Percentiles rank a stretch among this genome's conserved stretches.
Evolutionary conservation across 768 basidiomycete species (phyloP).

Genomic region (Tricholoma matsutake): DNA sequence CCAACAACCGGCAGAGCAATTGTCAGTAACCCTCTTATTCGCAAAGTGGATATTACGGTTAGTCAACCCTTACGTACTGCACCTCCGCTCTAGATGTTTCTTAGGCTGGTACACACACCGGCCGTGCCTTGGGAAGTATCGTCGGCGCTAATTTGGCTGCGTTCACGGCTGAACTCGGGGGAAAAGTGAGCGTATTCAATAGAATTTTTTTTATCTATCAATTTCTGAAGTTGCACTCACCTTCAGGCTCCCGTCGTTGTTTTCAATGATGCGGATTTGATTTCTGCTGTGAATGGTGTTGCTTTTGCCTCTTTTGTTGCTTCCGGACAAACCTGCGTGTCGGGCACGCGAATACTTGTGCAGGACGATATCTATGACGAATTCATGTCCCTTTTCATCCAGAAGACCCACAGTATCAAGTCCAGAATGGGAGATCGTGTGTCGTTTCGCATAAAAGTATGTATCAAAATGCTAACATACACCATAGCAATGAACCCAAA

Average conservation of each 20-base stretch:
- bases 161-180: slow-evolving; percentile 84
- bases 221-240: neutral
- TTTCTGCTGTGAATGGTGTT: slow-evolving; percentile 75
- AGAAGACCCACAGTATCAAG: slow-evolving; percentile 61
- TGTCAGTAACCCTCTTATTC: slow-evolving; percentile 60
- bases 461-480: neutral
- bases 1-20: slow-evolving; percentile 60
- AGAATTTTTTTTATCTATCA: neutral
- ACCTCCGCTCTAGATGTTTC: neutral
- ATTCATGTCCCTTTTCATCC: slow-evolving; percentile 60
- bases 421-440: slow-evolving; percentile 76
- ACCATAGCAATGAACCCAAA: slow-evolving; percentile 60
- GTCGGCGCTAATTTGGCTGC: slow-evolving; percentile 72
- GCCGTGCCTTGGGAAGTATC: slow-evolving; percentile 66
- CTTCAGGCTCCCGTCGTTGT: slow-evolving; percentile 73
- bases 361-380: slow-evolving; percentile 66
- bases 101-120: slow-evolving; percentile 77
- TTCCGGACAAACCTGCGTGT: slow-evolving; percentile 90
- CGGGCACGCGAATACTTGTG: slow-evolving; percentile 79
- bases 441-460: slow-evolving; percentile 21
- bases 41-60: slow-evolving; percentile 85
- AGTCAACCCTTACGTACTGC: slow-evolving; percentile 14
- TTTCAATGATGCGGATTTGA: slow-evolving; percentile 74
- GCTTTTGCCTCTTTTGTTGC: slow-evolving; percentile 85
- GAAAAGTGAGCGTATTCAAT: slow-evolving; percentile 54